These are phyloP conservation scores for Ministeria vibrans DNA, from an alignment of 78 protist genomes.

Conservation along the genomic window DNA sequence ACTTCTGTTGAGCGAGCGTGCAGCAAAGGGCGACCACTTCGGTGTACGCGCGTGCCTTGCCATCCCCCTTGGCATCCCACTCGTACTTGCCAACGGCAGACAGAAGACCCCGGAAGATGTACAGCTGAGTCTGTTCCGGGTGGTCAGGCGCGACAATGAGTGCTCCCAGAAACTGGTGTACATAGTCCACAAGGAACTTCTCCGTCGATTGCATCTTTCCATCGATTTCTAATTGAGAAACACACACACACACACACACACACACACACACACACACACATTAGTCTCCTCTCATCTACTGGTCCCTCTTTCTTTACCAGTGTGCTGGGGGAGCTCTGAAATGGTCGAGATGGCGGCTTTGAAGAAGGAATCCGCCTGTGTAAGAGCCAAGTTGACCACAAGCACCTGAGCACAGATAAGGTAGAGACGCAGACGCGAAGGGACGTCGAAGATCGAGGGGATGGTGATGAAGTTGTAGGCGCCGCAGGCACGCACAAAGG, in stretches of 20 bases:
- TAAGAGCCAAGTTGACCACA: slow-evolving; percentile 50
- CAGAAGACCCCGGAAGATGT: slow-evolving; percentile 56
- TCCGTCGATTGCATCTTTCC: slow-evolving; percentile 37
- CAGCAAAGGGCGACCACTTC: background rate
- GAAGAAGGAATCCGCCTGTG: slow-evolving; percentile 76
- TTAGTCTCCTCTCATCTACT: background rate
- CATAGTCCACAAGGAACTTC: slow-evolving; percentile 23
- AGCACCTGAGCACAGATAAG: slow-evolving; percentile 36
- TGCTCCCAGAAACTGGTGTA: background rate
- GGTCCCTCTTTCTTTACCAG: too few species aligned
- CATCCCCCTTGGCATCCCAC: slow-evolving; percentile 5
- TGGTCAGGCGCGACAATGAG: slow-evolving; percentile 77
- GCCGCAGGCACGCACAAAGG: slow-evolving; percentile 59
- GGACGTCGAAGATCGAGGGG: slow-evolving; percentile 62
- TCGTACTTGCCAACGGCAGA: slow-evolving; percentile 15
- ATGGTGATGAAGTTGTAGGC: slow-evolving; percentile 72
- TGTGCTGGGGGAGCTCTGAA: slow-evolving; percentile 37
- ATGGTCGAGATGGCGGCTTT: slow-evolving; percentile 57
- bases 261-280: background rate
- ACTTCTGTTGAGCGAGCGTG: background rate
- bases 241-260: background rate
- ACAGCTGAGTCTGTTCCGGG: slow-evolving; percentile 72
- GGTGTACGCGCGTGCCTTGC: background rate
- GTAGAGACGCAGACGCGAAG: slow-evolving; percentile 48
- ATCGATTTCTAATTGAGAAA: background rate